A percentile compares a stretch with the other conserved stretches of the same genome.
Conservation (phyloP, 805 yeast species). For the Lachancea sp. region DNA sequence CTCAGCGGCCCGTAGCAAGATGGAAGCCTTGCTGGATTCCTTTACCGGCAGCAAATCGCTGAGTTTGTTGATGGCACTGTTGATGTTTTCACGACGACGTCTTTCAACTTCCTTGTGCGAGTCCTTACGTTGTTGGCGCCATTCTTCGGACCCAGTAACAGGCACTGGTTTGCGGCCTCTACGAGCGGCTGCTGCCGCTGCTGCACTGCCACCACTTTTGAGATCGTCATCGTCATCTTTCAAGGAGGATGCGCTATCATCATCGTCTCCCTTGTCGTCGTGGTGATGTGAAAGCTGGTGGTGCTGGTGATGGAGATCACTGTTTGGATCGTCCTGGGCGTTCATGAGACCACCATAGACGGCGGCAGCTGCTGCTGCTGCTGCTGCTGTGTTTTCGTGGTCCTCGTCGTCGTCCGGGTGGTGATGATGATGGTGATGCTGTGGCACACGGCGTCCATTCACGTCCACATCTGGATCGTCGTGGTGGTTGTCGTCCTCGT, state of each 20-base stretch:
- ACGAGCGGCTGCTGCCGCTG: constrained; percentile 10
- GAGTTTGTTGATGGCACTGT: constrained; percentile 76
- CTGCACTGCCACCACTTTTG: constrained; percentile 10
- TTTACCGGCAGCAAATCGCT: constrained; percentile 73
- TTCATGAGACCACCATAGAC: constrained; percentile 22
- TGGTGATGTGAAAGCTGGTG: constrained; percentile 2
- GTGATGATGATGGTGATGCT: constrained; percentile 3
- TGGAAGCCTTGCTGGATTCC: constrained; percentile 81
- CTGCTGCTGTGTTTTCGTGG: constrained; percentile 18
- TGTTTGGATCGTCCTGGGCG: constrained; percentile 18
- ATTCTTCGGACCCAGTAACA: constrained; percentile 27
- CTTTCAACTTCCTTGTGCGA: constrained; percentile 96
- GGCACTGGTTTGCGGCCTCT: constrained; percentile 29
- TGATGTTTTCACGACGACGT: constrained; percentile 83
- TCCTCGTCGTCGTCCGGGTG: constrained; percentile 11
- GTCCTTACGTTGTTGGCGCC: constrained; percentile 57
- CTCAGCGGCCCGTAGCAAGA: constrained; percentile 81
- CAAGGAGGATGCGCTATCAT: constrained; percentile 3
- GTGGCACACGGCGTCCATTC: no score
- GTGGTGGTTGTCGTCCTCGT: constrained; percentile 7
- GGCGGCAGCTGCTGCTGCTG: constrained; percentile 27
- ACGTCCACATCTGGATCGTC: background rate
- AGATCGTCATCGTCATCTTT: constrained; percentile 12
- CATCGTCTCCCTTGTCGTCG: constrained; percentile 8
- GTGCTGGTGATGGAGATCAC: constrained; percentile 8